Conservation (phyloP, 2,329 filamentous ascomycete species). For the Falciphora oryzae region DNA sequence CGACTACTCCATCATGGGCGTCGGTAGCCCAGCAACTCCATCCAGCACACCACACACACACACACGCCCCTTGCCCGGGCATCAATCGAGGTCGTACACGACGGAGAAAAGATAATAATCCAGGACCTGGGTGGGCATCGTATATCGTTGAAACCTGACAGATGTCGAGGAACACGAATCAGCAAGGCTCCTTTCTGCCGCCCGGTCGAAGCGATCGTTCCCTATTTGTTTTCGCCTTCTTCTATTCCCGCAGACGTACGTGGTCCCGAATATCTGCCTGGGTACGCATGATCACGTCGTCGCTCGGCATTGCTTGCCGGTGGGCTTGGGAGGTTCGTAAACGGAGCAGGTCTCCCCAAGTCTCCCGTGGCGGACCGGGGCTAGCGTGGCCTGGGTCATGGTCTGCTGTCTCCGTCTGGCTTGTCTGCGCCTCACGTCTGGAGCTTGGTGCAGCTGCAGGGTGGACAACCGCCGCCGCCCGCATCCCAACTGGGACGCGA, state of each 20-base stretch:
- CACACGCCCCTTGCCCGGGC: too few relatives aligned
- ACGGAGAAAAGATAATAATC: not conserved
- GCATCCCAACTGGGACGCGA: not conserved
- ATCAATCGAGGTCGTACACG: not conserved
- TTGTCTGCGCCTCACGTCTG: not conserved
- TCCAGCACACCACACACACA: too few relatives aligned
- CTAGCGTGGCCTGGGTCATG: not conserved
- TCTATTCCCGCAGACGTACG: not conserved
- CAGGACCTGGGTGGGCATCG: not conserved
- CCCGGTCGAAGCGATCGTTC: not conserved
- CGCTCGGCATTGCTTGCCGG: not conserved
- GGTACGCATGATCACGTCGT: not conserved
- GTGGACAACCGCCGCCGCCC: not conserved
- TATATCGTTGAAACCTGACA: not conserved
- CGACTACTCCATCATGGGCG: not conserved
- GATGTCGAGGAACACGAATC: not conserved
- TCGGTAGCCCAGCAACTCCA: not conserved
- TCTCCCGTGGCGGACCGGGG: too few relatives aligned
- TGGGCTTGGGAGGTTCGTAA: not conserved
- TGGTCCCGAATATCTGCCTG: not conserved
- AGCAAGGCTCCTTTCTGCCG: too few relatives aligned
- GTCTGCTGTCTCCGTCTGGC: not conserved
- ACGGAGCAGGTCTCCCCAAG: not conserved
- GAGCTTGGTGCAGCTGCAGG: not conserved
- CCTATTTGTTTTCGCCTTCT: not conserved